phyloP scores from a whole-genome alignment of 768 basidiomycete genomes.

The Boletales sp. region DNA sequence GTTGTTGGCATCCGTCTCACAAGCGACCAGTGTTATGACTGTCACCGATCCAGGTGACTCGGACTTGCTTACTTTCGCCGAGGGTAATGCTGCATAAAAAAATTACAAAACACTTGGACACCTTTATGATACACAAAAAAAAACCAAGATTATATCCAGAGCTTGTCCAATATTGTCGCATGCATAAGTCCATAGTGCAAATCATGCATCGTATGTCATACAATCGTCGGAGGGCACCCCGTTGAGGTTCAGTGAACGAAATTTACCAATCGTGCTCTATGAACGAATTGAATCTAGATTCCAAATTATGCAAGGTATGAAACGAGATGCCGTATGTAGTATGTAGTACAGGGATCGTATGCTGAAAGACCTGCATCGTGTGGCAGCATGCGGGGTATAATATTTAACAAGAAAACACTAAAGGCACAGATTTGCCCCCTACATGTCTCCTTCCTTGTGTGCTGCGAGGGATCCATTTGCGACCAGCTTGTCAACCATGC shows the following conservation, averaged over 20 bases:
- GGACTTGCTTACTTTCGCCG: constrained; percentile 86
- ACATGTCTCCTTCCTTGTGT: background rate
- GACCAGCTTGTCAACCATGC: constrained; percentile 21
- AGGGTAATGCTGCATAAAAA: constrained; percentile 61
- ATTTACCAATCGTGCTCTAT: too few species aligned
- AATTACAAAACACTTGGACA: background rate
- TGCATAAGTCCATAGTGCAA: background rate
- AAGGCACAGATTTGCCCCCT: background rate
- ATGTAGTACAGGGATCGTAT: background rate
- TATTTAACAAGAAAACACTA: too few species aligned
- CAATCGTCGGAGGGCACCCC: too few species aligned
- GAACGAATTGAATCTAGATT: too few species aligned
- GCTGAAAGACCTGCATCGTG: background rate
- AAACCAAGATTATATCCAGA: background rate
- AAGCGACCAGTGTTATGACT: constrained; percentile 81
- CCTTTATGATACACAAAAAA: constrained; percentile 4
- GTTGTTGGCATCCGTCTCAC: constrained; percentile 2
- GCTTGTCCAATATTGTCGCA: background rate
- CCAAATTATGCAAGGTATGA: too few species aligned
- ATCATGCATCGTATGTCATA: background rate
- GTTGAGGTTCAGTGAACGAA: too few species aligned
- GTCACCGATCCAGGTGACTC: constrained; percentile 95
- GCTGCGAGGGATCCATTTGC: constrained; percentile 14
- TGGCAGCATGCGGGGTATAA: background rate
- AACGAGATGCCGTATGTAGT: too few species aligned